Percentiles rank a stretch among this genome's conserved stretches.
phyloP scores from a whole-genome alignment of 495 filamentous ascomycete genomes.

The Barbatosphaeria neglecta region DNA sequence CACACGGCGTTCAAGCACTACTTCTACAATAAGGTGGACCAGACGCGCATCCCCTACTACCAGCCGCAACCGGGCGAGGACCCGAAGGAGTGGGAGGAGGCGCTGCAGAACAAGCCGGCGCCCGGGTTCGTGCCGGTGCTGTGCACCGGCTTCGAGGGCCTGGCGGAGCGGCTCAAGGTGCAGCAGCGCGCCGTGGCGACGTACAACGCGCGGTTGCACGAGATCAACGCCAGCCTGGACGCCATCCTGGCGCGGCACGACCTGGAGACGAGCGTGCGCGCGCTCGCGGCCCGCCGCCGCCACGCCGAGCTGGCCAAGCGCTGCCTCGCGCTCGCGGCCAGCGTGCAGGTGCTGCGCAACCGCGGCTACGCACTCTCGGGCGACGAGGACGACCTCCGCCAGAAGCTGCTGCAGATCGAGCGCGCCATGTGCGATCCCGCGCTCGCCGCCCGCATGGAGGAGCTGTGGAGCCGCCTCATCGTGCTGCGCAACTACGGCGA shows the following conservation, averaged over 20 bases:
- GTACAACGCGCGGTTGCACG: constrained; percentile 73
- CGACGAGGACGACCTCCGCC: constrained; percentile 82
- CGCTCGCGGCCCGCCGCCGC: constrained; percentile 67
- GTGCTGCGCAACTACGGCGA: constrained; percentile 70
- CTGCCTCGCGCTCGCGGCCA: constrained; percentile 73
- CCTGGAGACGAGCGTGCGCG: constrained; percentile 64
- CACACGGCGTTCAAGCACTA: constrained; percentile 78
- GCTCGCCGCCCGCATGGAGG: constrained; percentile 71
- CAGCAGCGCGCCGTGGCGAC: constrained; percentile 62
- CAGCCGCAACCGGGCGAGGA: constrained; percentile 67
- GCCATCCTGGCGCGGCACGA: constrained; percentile 72
- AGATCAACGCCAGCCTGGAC: constrained; percentile 78
- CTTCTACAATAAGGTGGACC: constrained; percentile 84
- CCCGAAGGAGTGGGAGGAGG: constrained; percentile 84
- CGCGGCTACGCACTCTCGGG: constrained; percentile 84
- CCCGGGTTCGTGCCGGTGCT: constrained; percentile 65
- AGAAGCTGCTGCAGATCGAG: constrained; percentile 68
- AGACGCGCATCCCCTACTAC: constrained; percentile 70
- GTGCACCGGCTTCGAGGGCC: constrained; percentile 38
- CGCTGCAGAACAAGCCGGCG: constrained; percentile 68
- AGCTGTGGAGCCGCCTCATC: constrained; percentile 93
- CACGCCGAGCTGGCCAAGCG: constrained; percentile 73
- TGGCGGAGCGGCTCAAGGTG: constrained; percentile 65
- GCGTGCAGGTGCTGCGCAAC: constrained; percentile 85
- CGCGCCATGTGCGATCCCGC: constrained; percentile 70